Conservation (phyloP, 352 stramenopile species). For the Phytopythium cucurbitacearum region DNA sequence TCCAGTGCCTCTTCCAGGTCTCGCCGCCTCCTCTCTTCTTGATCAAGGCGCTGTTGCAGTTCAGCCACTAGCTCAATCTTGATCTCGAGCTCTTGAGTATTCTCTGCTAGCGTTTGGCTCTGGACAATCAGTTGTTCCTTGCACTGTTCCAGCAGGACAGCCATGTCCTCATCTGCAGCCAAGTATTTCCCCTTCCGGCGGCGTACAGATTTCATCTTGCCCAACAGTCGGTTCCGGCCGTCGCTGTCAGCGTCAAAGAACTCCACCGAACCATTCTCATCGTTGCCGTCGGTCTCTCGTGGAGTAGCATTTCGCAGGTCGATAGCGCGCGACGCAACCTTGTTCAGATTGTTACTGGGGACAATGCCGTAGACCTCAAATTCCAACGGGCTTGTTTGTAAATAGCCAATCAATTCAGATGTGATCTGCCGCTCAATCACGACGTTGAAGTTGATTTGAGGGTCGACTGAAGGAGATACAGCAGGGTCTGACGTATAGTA, state of each 20-base stretch:
- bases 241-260: slow-evolving; percentile 54
- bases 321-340: slow-evolving; percentile 49
- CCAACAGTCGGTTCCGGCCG: slow-evolving; percentile 28
- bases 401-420: slow-evolving; percentile 33
- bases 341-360: slow-evolving; percentile 71
- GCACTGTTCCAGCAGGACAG: slow-evolving; percentile 28
- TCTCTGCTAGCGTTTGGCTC: slow-evolving; percentile 47
- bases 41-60: slow-evolving; percentile 30
- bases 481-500: slow-evolving; percentile 40
- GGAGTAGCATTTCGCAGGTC: slow-evolving; percentile 15
- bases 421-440: slow-evolving; percentile 55
- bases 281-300: slow-evolving; percentile 16
- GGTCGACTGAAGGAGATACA: slow-evolving; percentile 47
- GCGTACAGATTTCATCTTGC: slow-evolving; percentile 44
- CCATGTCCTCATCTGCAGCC: slow-evolving; percentile 25
- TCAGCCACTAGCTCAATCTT: slow-evolving; percentile 40
- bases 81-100: slow-evolving; percentile 56
- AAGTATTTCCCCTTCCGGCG: slow-evolving; percentile 27
- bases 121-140: slow-evolving; percentile 52
- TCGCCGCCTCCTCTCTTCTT: slow-evolving; percentile 23
- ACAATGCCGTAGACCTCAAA: slow-evolving; percentile 66
- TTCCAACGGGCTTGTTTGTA: slow-evolving; percentile 47
- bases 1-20: slow-evolving; percentile 37
- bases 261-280: slow-evolving; percentile 22
- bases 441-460: slow-evolving; percentile 49